A percentile compares a stretch with the other conserved stretches of the same genome.
phyloP scores from a whole-genome alignment of 176 grass and related monocot genomes.

The Triticum dicoccoides region DNA sequence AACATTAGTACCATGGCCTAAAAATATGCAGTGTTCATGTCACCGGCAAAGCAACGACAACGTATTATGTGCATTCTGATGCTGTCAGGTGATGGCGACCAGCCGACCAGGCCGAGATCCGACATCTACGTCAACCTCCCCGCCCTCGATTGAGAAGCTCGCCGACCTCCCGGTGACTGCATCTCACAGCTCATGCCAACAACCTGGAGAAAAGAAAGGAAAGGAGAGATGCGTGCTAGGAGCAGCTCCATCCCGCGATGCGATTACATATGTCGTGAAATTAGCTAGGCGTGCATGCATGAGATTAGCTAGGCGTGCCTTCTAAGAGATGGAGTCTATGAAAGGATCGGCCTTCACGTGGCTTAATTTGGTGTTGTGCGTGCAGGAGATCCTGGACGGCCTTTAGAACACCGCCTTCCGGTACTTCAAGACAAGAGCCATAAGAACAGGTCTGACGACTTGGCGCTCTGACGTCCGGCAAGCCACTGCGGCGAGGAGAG shows the following conservation, averaged over 20 bases:
- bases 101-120: conserved; percentile 50
- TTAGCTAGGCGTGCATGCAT: no score
- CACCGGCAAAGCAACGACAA: background rate
- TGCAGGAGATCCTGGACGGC: conserved; percentile 68
- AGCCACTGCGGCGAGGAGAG: conserved; percentile 51
- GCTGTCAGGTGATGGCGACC: conserved; percentile 38
- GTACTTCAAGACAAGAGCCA: conserved; percentile 64
- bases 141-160: conserved; percentile 74
- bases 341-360: background rate
- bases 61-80: background rate
- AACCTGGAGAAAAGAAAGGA: no score
- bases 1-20: no score
- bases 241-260: no score
- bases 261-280: no score
- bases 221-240: no score
- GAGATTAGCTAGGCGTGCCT: no score
- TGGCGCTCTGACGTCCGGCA: conserved; percentile 31
- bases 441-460: conserved; percentile 18
- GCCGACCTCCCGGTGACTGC: background rate
- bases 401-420: conserved; percentile 87
- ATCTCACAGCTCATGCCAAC: no score
- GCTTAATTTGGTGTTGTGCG: background rate
- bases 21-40: no score
- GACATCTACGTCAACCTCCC: conserved; percentile 85
- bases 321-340: background rate